Percentiles rank a stretch among this genome's conserved stretches.
phyloP scores from a whole-genome alignment of 768 basidiomycete species.

The Gelatoporia subvermispora region DNA sequence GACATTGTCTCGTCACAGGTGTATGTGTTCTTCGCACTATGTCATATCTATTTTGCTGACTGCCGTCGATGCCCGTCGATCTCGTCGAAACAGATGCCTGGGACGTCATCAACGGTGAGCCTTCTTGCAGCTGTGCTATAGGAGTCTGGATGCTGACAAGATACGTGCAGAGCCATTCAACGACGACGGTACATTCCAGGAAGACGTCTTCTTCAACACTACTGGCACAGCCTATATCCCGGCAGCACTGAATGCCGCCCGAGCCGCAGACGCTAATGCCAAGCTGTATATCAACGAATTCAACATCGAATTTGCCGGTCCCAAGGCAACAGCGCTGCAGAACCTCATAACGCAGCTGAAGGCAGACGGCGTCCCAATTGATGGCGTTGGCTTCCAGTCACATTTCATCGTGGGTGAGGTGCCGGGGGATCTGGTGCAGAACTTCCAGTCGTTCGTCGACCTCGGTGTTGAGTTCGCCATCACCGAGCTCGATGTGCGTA shows the following conservation, averaged over 20 bases:
- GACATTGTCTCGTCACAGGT: not conserved
- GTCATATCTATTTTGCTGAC: not conserved
- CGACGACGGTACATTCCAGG: slow-evolving; percentile 54
- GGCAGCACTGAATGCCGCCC: slow-evolving; percentile 48
- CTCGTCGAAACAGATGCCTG: slow-evolving; percentile 32
- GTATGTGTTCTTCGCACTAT: slow-evolving; percentile 1
- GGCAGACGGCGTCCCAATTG: slow-evolving; percentile 44
- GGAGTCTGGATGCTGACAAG: no score
- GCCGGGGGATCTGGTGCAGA: slow-evolving; percentile 40
- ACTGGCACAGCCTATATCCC: slow-evolving; percentile 44
- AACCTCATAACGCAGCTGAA: slow-evolving; percentile 47
- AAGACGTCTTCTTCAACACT: slow-evolving; percentile 49
- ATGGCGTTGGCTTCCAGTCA: slow-evolving; percentile 57
- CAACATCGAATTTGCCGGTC: slow-evolving; percentile 33
- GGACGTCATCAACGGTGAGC: slow-evolving; percentile 47
- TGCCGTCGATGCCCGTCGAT: not conserved
- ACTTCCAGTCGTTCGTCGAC: slow-evolving; percentile 47
- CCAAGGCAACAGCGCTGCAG: slow-evolving; percentile 53
- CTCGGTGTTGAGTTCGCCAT: slow-evolving; percentile 65
- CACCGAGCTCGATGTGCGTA: slow-evolving; percentile 65
- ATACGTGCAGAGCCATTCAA: slow-evolving; percentile 43
- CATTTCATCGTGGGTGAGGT: slow-evolving; percentile 59
- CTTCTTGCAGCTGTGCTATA: not conserved
- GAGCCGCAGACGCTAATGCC: slow-evolving; percentile 47
- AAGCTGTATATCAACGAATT: slow-evolving; percentile 52